phyloP scores from a whole-genome alignment of 129 eudicot species.

The Tanacetum coccineum region DNA sequence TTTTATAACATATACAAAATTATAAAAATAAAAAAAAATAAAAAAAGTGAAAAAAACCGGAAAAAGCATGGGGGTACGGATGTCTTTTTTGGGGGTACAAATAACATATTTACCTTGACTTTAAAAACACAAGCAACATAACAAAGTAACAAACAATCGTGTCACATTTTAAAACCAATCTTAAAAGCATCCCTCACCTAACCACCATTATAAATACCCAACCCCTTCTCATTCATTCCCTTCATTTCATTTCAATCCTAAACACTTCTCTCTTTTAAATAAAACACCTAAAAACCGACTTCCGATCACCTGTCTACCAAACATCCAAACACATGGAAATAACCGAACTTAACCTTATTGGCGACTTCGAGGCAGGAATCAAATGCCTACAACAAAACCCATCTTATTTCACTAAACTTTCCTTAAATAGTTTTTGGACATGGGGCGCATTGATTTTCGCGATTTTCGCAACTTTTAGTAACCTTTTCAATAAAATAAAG shows the following conservation, averaged over 20 bases:
- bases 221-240: slow-evolving; percentile 22
- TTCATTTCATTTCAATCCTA: slow-evolving; percentile 2
- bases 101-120: not conserved
- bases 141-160: not conserved
- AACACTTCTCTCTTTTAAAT: slow-evolving; percentile 1
- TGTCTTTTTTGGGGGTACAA: too few species aligned
- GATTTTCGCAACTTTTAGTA: slow-evolving; percentile 57
- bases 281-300: not conserved
- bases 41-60: too few species aligned
- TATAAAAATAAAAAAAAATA: too few species aligned
- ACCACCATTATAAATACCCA: slow-evolving; percentile 37
- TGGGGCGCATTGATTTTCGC: slow-evolving; percentile 77
- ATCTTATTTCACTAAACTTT: slow-evolving; percentile 41
- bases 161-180: slow-evolving; percentile 16
- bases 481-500: slow-evolving; percentile 43
- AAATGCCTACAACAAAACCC: slow-evolving; percentile 69
- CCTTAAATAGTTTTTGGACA: slow-evolving; percentile 51
- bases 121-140: slow-evolving; percentile 4
- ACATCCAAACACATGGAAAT: slow-evolving; percentile 48
- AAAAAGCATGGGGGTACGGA: too few species aligned
- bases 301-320: not conserved
- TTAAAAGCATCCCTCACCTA: slow-evolving; percentile 20
- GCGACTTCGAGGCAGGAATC: slow-evolving; percentile 65
- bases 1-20: too few species aligned
- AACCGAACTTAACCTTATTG: slow-evolving; percentile 54